phyloP scores from a whole-genome alignment of 257 asterid species.

The Penstemon davidsonii region DNA sequence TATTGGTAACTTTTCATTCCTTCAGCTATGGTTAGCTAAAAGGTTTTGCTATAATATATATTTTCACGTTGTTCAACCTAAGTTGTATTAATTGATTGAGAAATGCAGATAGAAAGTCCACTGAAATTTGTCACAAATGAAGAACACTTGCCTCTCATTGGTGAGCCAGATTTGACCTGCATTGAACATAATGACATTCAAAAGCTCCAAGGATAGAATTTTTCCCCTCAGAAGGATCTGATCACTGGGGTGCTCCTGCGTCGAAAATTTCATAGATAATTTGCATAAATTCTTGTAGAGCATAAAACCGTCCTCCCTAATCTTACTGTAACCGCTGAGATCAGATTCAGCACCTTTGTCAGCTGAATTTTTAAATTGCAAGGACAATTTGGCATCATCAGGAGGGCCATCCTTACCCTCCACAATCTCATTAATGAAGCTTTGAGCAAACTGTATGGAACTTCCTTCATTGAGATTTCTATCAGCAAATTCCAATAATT shows the following conservation, averaged over 20 bases:
- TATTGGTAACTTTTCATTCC: neutral
- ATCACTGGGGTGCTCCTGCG: slow-evolving; percentile 86
- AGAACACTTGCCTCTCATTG: slow-evolving; percentile 75
- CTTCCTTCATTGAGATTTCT: slow-evolving; percentile 91
- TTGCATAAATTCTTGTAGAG: slow-evolving; percentile 95
- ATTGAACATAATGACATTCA: slow-evolving; percentile 83
- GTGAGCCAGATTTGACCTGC: slow-evolving; percentile 92
- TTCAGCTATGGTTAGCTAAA: slow-evolving; percentile 19
- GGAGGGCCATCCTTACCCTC: slow-evolving; percentile 69
- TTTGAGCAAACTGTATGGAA: slow-evolving; percentile 79
- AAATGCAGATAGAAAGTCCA: slow-evolving; percentile 17
- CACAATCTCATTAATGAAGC: slow-evolving; percentile 70
- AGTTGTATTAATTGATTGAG: slow-evolving; percentile 19
- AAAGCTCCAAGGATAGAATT: slow-evolving; percentile 87
- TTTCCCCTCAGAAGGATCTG: slow-evolving; percentile 95
- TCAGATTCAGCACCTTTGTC: slow-evolving; percentile 44
- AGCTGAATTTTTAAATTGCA: slow-evolving; percentile 42
- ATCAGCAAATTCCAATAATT: slow-evolving; percentile 86
- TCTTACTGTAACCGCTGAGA: slow-evolving; percentile 59
- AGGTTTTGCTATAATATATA: neutral
- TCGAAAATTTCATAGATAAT: slow-evolving; percentile 90
- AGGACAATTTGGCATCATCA: slow-evolving; percentile 30
- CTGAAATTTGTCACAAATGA: slow-evolving; percentile 14
- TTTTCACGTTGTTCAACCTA: slow-evolving; percentile 7
- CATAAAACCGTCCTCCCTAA: slow-evolving; percentile 87